Evolutionary conservation across 768 basidiomycete genomes (phyloP), one percentile per base, ranked within the genome.

Genomic region (Collybia nuda): DNA sequence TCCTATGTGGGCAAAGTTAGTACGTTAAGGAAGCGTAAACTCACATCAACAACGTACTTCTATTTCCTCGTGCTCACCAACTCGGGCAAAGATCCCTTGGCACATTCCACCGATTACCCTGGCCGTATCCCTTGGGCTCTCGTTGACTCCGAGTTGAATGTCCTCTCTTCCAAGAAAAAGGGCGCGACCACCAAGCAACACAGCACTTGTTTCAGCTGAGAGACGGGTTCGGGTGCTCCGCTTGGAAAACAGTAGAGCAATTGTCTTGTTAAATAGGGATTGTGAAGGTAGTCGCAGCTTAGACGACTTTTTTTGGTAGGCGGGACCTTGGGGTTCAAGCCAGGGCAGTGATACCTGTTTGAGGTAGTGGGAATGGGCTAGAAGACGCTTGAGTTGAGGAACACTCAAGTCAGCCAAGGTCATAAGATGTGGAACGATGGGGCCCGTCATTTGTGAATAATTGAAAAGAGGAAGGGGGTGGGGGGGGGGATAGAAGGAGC

Each of bases 121-220:
- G 11, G 92, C 88, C 0, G 90, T 84, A 71, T 99, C 97, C 36
- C 89, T 74, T 3, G 83, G 65, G 23, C 76, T 82, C 78, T 99
- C 97, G 67, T 97, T 99, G 38, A 98, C 94, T 41, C 96, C 96
- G 18, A 99, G 76, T 59, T 99, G 97, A 47, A 98, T 95, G 63
- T 98, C 97, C 2, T 88, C 86, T 41, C 70, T 71, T 2, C 95
- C 94, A 6, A 98, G 75, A 67, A 98, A 99, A 58, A 98, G 78
- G 0, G 96, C 85, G 6, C 85, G 83, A 4, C 94, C 97, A 17
- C 96, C 96, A 0, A 99, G 80, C 11, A 93, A 68, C 1, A 75
- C 62, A 0, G 88, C 70, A 21, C 90, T 82, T 0, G 93, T 95
- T 72, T 99, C 96, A 6, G 88, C 86, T 2, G 93, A 80, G 6